Percentiles rank a stretch among this genome's conserved stretches.
These are phyloP conservation scores for Chlamydomonas schloesseri DNA, from an alignment of 139 green algal genomes.

Conservation along the genomic window DNA sequence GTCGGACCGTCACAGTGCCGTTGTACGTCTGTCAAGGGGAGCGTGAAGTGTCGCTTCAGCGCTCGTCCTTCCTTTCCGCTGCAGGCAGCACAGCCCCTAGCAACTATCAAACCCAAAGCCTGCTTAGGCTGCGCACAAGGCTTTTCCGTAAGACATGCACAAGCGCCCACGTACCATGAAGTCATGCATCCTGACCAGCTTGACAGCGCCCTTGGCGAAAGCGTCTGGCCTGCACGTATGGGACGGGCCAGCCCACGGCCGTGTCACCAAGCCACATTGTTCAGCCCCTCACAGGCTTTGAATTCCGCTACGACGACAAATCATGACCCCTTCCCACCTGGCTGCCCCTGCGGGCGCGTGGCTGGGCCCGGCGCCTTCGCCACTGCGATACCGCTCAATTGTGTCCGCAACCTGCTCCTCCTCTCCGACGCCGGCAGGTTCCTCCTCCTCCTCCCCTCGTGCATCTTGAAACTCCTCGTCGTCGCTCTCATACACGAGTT, in stretches of 20 bases:
- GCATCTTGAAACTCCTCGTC: neutral
- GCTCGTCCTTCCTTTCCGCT: no score
- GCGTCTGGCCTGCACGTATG: neutral
- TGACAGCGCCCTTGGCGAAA: conserved; percentile 43
- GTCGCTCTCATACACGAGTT: neutral
- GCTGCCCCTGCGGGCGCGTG: neutral
- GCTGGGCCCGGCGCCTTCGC: no score
- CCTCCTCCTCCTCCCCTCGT: neutral
- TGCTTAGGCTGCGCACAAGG: no score
- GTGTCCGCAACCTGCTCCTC: neutral
- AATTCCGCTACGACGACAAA: no score
- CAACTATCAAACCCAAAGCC: no score
- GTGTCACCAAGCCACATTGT: no score
- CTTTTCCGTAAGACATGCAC: no score
- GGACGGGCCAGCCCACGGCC: neutral
- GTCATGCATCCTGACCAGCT: conserved; percentile 74
- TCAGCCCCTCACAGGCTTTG: no score
- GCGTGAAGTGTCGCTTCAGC: neutral
- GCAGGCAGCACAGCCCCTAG: no score
- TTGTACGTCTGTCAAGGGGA: conserved; percentile 79
- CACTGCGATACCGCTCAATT: neutral
- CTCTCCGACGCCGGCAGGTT: neutral
- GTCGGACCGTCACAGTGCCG: conserved; percentile 70
- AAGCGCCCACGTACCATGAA: conserved; percentile 76
- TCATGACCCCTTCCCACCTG: neutral